Evolutionary conservation across 2,329 filamentous ascomycete genomes (phyloP).

Genomic region (Diaporthe sp.): DNA sequence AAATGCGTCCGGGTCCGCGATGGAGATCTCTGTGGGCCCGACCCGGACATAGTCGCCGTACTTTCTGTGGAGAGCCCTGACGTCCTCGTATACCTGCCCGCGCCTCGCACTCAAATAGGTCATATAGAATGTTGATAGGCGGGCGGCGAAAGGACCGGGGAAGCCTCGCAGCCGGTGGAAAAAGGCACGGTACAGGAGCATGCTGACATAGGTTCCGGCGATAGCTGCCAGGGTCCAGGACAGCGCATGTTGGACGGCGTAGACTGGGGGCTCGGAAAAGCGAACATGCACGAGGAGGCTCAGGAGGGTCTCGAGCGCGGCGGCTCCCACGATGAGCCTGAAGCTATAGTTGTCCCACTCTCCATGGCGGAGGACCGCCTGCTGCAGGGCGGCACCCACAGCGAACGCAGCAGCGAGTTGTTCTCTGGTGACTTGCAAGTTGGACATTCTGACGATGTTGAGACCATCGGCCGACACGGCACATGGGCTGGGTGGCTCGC

Average conservation of each 20-base stretch:
- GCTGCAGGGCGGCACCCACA: conserved; percentile 19
- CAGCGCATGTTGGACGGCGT: conserved; percentile 2
- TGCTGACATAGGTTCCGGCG: conserved; percentile 36
- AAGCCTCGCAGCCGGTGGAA: conserved; percentile 36
- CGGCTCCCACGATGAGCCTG: conserved; percentile 28
- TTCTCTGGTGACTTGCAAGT: not conserved
- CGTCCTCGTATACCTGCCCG: conserved; percentile 39
- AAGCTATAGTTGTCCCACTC: conserved; percentile 29
- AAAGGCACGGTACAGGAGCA: conserved; percentile 38
- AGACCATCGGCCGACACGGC: not conserved
- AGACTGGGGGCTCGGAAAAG: conserved; percentile 7
- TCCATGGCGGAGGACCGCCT: conserved; percentile 16
- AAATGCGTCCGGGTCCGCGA: conserved; percentile 43
- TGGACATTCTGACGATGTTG: not conserved
- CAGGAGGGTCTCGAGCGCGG: not conserved
- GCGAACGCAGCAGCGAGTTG: conserved; percentile 25
- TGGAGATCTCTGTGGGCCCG: conserved; percentile 46
- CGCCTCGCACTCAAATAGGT: conserved; percentile 36
- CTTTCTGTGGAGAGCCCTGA: conserved; percentile 36
- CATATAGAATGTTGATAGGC: conserved; percentile 38
- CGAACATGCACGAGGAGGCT: not conserved
- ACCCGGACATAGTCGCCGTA: conserved; percentile 38
- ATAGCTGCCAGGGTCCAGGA: conserved; percentile 9
- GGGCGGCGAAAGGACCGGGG: conserved; percentile 23
- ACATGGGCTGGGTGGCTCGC: not conserved